Base-by-base conservation (phyloP, 495 filamentous ascomycete species). In the Barbatosphaeria neglecta region DNA sequence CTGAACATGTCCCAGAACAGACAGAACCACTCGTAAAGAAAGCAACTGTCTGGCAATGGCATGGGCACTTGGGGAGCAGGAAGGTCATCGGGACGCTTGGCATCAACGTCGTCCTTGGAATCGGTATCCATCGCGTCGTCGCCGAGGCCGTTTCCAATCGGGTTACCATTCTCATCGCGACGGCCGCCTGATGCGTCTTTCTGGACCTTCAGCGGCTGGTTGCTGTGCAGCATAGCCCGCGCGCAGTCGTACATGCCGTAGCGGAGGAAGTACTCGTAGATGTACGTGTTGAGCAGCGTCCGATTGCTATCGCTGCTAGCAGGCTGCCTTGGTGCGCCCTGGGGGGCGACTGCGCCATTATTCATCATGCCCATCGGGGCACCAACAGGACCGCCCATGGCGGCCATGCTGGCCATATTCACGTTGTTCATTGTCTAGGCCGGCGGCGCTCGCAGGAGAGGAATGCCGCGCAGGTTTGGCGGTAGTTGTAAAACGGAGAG, bases 1-100 rank as follows among this genome's bases (percentile, higher is more conserved):
- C 75, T 77, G 56, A 82, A 93, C 57, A 97, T 87, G 52, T 97
- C 92, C 89, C 87, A 97, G 63, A 98, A 98, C 27, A 95, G 71
- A 59, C 80, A 85, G 65, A 93, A 98, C 92, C 92, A 98, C 49
- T 96, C 90, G 41, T 84, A 78, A 11, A 98, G 71, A 55, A 97
- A 95, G 22, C 83, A 86, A 15, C 79, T 83, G 16, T 87, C 80
- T 9, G 73, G 67, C 20, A 66, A 71, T 53, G 80, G 72, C 22
- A 63, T 74, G 11, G 81, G 77, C 3, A 89, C 66, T 41, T 76
- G 80, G 9, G 90, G 82, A 0, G 73, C 72, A 8, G 90, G 90
- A 8, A 97, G 73, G 57, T 93, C 90, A 44, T 82, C 76, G 0
- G 85, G 86, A 22, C 70, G 64, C 55, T 90, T 90, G 31, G 76